Percentiles rank a stretch among this genome's conserved stretches.
These are phyloP conservation scores for Salix exigua DNA, from an alignment of 345 rosid genomes.

Conservation along the genomic window DNA sequence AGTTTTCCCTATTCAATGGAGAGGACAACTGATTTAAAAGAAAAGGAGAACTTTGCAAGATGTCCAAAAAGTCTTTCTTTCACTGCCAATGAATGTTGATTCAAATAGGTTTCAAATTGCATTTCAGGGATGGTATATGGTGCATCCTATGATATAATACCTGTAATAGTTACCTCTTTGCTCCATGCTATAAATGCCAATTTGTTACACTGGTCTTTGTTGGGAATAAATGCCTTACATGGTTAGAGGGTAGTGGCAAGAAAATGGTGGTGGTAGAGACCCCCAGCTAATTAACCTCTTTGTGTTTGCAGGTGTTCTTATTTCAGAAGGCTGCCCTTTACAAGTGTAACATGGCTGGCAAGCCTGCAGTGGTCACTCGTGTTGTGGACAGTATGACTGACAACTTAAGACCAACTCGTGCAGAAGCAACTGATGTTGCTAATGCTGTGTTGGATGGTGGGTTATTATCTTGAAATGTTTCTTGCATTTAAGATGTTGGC, in stretches of 20 bases:
- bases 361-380: constrained; percentile 95
- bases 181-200: no score
- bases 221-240: no score
- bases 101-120: no score
- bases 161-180: no score
- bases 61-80: no score
- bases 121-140: no score
- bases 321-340: constrained; percentile 92
- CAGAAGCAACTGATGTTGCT: constrained; percentile 98
- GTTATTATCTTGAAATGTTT: constrained; percentile 2
- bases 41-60: no score
- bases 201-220: no score
- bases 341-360: constrained; percentile 97
- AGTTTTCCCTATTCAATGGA: neutral
- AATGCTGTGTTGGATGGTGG: constrained; percentile 95
- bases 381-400: constrained; percentile 98
- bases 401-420: constrained; percentile 94
- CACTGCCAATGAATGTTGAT: no score
- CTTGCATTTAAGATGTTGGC: neutral
- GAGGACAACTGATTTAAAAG: neutral
- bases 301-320: constrained; percentile 69
- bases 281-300: constrained; percentile 6
- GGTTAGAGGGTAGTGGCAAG: neutral
- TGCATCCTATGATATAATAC: no score
- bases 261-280: no score